Percentiles rank a stretch among this genome's conserved stretches.
Conservation (phyloP, 371 early-diverging fungal genomes). For the Massospora cicadina region DNA sequence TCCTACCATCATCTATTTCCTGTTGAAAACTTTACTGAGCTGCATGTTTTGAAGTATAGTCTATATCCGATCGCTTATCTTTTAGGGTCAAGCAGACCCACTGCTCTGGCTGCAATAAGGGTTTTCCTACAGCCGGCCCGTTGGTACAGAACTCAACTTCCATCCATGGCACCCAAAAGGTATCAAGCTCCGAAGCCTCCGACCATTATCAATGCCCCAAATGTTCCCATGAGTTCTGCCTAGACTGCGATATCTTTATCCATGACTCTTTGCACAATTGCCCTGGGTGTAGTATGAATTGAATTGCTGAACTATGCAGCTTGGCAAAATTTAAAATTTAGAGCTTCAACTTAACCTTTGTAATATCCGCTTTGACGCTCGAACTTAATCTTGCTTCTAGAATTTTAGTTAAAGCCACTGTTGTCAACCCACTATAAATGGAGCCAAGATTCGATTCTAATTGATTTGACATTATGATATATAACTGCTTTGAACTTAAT, state of each 20-base stretch:
- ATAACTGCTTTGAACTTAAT: too few species aligned
- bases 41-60: conserved; percentile 19
- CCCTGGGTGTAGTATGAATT: conserved; percentile 42
- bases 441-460: too few species aligned
- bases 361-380: too few species aligned
- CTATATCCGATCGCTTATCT: not conserved
- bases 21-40: conserved; percentile 45
- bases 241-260: conserved; percentile 84
- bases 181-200: conserved; percentile 13
- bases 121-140: not conserved
- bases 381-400: too few species aligned
- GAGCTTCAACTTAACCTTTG: too few species aligned
- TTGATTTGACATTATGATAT: too few species aligned
- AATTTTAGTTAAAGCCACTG: too few species aligned
- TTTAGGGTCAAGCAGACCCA: not conserved
- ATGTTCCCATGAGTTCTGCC: conserved; percentile 65
- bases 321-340: too few species aligned
- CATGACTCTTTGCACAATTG: conserved; percentile 90
- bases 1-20: conserved; percentile 95
- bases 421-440: too few species aligned
- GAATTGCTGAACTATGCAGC: too few species aligned
- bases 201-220: conserved; percentile 54
- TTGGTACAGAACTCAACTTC: conserved; percentile 7
- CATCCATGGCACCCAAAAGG: conserved; percentile 12
- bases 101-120: conserved; percentile 12